Evolutionary conservation across 1,284 basidiomycete genomes (phyloP), one percentile per base, ranked within the genome.

Genomic region (Cutaneotrichosporon cavernicola): DNA sequence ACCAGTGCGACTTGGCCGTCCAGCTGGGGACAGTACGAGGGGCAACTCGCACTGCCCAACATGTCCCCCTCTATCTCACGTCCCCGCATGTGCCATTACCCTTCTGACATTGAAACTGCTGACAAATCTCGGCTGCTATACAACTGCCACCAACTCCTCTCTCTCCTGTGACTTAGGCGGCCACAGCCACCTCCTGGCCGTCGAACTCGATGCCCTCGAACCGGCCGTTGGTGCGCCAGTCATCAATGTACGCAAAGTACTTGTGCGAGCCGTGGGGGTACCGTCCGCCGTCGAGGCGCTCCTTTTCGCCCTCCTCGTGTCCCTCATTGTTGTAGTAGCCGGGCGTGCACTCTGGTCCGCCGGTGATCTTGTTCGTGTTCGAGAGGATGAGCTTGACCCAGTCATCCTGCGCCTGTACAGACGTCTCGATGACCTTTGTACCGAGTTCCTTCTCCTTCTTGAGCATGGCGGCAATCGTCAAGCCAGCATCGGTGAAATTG

Each of bases 121-220:
- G 43, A 46, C 18, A 43, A 46, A 5, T 40, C 38, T 13, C 38
- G 8, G 38, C 38, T 40, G 38, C 4, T 40, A 5, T 40, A 36
- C 36, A 40, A 40, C 13, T 40, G 38, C 26, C 26, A 26, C 26
- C 38, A 14, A 14, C 43, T 46, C 14, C 2, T 18, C 43, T 18
- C 43, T 46, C 43, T 46, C 18, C 16, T 46, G 7, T 7, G 18
- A 5, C 43, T n/a, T n/a, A 18, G 18, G 43, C 43, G 7, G 18
- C 18, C 18, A 46, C 43, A 18, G 40, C 43, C 43, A 56, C 58
- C 11, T 46, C 26, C 32, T 59, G 52, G 58, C 64, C 65, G 30
- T 65, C 65, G n/a, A 66, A 63, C 56, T 58, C 49, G 18, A 67
- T 52, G 2, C 65, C 65, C 18, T 59, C 62, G 46, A 64, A 67